These are phyloP conservation scores for Ceratobasidium sp. DNA, from an alignment of 1,284 basidiomycete species.

Conservation along the genomic window DNA sequence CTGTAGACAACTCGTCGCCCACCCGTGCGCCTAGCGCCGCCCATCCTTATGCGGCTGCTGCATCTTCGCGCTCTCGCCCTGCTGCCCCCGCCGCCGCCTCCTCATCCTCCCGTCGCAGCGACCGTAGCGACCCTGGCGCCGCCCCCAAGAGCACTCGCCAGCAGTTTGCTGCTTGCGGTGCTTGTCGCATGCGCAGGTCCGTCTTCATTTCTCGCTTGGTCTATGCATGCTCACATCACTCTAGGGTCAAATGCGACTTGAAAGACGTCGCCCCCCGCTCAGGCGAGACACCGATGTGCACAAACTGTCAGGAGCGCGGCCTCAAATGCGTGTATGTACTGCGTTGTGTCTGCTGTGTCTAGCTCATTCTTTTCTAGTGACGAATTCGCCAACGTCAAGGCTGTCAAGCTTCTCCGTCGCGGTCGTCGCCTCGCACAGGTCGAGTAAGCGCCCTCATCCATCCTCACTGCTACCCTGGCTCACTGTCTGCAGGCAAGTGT, in stretches of 20 bases:
- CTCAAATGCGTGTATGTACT: constrained; percentile 83
- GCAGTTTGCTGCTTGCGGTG: constrained; percentile 88
- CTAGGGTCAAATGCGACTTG: constrained; percentile 74
- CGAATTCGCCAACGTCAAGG: constrained; percentile 87
- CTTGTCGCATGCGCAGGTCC: constrained; percentile 85
- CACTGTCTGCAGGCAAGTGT: constrained; percentile 22
- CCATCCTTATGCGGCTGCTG: constrained; percentile 25
- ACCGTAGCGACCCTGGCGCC: too few species aligned
- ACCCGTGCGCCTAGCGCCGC: constrained; percentile 17
- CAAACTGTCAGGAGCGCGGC: constrained; percentile 86
- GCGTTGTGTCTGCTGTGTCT: constrained; percentile 24
- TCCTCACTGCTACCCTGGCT: constrained; percentile 15
- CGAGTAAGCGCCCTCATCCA: constrained; percentile 57
- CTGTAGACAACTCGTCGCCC: constrained; percentile 24
- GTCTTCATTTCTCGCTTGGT: too few species aligned
- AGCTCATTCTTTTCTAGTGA: constrained; percentile 64
- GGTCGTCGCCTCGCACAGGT: constrained; percentile 87
- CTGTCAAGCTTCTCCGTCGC: constrained; percentile 82
- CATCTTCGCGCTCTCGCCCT: constrained; percentile 3
- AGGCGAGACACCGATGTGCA: constrained; percentile 67
- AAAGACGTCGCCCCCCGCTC: constrained; percentile 67
- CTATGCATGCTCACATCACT: constrained; percentile 47
- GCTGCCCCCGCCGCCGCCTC: background rate
- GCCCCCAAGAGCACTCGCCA: constrained; percentile 79
- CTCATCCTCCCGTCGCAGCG: constrained; percentile 28